These are phyloP conservation scores for Saccharomycopsis vini DNA, from an alignment of 805 yeast genomes.

Conservation along the genomic window DNA sequence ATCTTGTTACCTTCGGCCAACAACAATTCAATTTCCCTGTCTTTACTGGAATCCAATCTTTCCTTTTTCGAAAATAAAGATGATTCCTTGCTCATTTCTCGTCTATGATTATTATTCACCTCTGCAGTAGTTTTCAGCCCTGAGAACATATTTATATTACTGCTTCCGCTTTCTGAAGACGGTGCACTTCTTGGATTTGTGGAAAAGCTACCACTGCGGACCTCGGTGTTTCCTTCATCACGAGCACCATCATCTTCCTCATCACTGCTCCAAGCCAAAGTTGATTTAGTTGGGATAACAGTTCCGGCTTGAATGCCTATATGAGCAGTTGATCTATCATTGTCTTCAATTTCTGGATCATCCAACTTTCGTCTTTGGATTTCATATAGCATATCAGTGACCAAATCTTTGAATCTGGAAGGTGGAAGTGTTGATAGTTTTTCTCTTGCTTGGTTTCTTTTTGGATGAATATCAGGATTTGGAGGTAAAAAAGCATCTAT, in stretches of 20 bases:
- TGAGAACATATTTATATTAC: too few relatives aligned
- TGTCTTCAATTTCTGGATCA: conserved; percentile 9
- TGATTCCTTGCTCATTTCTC: background rate
- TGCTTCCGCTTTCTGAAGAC: too few relatives aligned
- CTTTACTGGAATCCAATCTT: conserved; percentile 24
- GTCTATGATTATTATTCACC: too few relatives aligned
- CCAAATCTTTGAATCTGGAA: conserved; percentile 78
- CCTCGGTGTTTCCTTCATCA: conserved; percentile 2
- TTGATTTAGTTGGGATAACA: conserved; percentile 78
- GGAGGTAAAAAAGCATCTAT: conserved; percentile 63
- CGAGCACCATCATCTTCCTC: conserved; percentile 49
- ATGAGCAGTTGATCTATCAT: conserved; percentile 19
- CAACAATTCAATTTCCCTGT: conserved; percentile 37
- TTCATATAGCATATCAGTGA: conserved; percentile 80
- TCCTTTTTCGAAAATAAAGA: too few relatives aligned
- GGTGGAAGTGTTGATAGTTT: conserved; percentile 80
- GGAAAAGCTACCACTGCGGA: too few relatives aligned
- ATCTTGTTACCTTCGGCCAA: conserved; percentile 40
- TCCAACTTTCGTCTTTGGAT: conserved; percentile 68
- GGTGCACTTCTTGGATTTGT: too few relatives aligned
- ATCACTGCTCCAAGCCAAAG: conserved; percentile 81
- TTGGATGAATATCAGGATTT: conserved; percentile 71
- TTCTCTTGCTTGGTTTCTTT: conserved; percentile 91
- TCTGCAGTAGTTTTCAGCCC: too few relatives aligned
- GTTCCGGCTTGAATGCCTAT: conserved; percentile 51